Evolutionary conservation across 345 rosid genomes (phyloP).

Genomic region (Populus nigra): DNA sequence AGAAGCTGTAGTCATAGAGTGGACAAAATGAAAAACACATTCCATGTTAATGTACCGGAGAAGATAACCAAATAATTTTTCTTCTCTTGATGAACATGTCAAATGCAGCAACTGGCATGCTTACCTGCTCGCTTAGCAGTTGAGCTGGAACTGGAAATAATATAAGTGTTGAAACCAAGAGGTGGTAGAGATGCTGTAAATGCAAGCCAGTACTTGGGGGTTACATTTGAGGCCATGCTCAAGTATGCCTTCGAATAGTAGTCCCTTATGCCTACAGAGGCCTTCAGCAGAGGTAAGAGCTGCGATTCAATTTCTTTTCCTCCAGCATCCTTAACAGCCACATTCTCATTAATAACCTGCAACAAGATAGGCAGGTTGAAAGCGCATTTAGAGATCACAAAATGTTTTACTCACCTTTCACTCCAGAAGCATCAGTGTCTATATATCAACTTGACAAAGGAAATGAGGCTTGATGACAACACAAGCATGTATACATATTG

Average conservation of each 20-base stretch:
- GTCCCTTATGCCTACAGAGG: conserved; percentile 45
- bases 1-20: conserved; percentile 9
- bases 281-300: conserved; percentile 64
- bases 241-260: conserved; percentile 64
- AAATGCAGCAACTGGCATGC: background rate
- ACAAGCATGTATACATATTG: background rate
- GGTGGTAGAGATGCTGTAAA: conserved; percentile 86
- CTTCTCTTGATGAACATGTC: background rate
- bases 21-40: background rate
- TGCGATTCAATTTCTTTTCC: conserved; percentile 77
- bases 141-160: conserved; percentile 47
- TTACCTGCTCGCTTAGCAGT: conserved; percentile 49
- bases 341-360: conserved; percentile 59
- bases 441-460: background rate
- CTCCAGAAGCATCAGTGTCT: background rate
- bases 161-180: conserved; percentile 82
- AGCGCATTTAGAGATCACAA: background rate
- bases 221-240: conserved; percentile 51
- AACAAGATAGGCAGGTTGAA: background rate
- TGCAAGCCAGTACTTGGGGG: conserved; percentile 71
- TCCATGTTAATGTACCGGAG: background rate
- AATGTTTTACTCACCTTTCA: background rate
- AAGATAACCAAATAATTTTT: background rate
- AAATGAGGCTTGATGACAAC: background rate
- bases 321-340: conserved; percentile 61